Conservation (phyloP, 768 basidiomycete species). For the Gymnopilus junonius region DNA sequence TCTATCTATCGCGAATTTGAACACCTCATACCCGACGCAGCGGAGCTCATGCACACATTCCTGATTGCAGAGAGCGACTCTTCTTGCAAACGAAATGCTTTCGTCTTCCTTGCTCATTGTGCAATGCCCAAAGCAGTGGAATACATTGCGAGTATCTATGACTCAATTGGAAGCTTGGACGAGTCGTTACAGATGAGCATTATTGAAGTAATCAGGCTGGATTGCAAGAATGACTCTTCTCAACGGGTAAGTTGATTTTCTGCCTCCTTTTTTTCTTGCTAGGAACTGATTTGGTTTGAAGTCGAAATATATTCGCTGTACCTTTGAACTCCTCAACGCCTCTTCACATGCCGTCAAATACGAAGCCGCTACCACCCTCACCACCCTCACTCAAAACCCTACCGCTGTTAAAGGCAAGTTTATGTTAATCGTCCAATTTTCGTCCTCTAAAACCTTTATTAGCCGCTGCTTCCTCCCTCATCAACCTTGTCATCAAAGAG, state of each 20-base stretch:
- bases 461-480: constrained; percentile 91
- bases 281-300: constrained; percentile 33
- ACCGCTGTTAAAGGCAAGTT: constrained; percentile 89
- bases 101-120: constrained; percentile 88
- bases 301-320: constrained; percentile 93
- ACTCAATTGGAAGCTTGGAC: constrained; percentile 81
- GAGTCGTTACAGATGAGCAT: constrained; percentile 95
- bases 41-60: constrained; percentile 96
- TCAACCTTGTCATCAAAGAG: constrained; percentile 90
- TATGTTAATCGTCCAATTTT: not conserved
- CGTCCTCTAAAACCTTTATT: not conserved
- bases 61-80: constrained; percentile 94
- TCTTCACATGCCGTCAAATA: constrained; percentile 95
- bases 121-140: constrained; percentile 92
- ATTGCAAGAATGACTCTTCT: constrained; percentile 84
- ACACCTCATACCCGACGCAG: constrained; percentile 93
- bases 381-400: constrained; percentile 92
- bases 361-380: constrained; percentile 94
- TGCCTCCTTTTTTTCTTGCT: not conserved
- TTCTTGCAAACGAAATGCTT: constrained; percentile 96
- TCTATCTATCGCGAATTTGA: constrained; percentile 95
- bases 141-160: constrained; percentile 86
- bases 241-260: constrained; percentile 63
- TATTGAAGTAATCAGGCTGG: constrained; percentile 90
- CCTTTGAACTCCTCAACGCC: constrained; percentile 90